phyloP scores from a whole-genome alignment of 495 filamentous ascomycete species.

The Xylaria palmicola region DNA sequence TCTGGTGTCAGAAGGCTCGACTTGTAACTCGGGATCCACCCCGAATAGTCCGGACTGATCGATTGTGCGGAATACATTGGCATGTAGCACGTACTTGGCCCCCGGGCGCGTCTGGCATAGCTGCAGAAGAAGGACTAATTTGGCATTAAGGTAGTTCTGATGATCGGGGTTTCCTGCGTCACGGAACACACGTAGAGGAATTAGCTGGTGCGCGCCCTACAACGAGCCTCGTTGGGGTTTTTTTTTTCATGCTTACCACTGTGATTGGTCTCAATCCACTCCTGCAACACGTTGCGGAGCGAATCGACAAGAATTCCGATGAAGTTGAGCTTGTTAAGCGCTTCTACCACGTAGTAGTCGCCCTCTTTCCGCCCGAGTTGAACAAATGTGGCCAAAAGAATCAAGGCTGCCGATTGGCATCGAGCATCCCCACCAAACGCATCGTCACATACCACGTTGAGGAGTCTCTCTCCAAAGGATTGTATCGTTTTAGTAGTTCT shows the following conservation, averaged over 20 bases:
- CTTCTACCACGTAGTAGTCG: constrained; percentile 69
- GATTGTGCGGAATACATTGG: constrained; percentile 83
- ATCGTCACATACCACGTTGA: constrained; percentile 91
- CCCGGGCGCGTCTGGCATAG: constrained; percentile 77
- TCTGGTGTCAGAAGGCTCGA: constrained; percentile 51
- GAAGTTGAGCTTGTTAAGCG: constrained; percentile 83
- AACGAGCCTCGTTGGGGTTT: background rate
- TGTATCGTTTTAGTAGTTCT: constrained; percentile 76
- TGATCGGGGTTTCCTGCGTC: constrained; percentile 26
- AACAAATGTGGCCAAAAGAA: constrained; percentile 70
- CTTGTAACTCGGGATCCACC: constrained; percentile 88
- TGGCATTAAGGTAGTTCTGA: constrained; percentile 67
- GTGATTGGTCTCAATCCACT: constrained; percentile 43
- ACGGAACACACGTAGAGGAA: constrained; percentile 13
- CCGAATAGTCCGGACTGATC: constrained; percentile 77
- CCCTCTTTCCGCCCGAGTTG: constrained; percentile 64
- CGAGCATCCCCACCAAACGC: constrained; percentile 78
- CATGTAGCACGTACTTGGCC: constrained; percentile 76
- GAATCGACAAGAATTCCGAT: constrained; percentile 83
- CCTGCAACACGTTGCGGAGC: constrained; percentile 66
- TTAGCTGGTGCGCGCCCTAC: background rate
- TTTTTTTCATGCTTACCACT: constrained; percentile 29
- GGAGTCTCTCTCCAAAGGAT: constrained; percentile 68
- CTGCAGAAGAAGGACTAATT: constrained; percentile 78
- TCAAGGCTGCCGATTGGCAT: constrained; percentile 78